Evolutionary conservation across 371 early-diverging fungal species (phyloP), one percentile per base, ranked within the genome.

Genomic region (Mortierella sp.): DNA sequence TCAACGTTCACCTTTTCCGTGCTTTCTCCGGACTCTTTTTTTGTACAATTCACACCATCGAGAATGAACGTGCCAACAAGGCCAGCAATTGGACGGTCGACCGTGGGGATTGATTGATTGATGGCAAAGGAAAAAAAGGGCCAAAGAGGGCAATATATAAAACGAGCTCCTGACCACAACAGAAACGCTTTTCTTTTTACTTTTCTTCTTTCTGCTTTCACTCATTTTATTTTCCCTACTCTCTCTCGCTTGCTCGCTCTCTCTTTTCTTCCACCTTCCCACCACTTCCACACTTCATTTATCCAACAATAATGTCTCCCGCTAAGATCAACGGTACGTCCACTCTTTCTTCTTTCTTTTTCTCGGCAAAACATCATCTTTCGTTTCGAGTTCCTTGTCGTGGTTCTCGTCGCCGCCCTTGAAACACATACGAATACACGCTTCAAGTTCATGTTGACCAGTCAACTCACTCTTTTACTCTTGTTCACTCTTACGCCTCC

Each of bases 271-370:
- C 6, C 72, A 26, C 75, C 38, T 57, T 38, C 65, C 68, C 65
- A 65, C 24, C 74, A 13, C 45, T 28, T 34, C 34, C 76, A 26
- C 74, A 31, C 63, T 71, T 47, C 50, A 34, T 72, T 6, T 21
- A 50, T 16, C 77, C 38, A 68, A 24, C 31, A 60, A 74, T 31
- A 73, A 80, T 80, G 77, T 45, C 68, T 70, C 73, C 80, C 80
- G 77, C 55, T 78, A 84, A 86, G 78, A 86, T 86, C 80, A 80
- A 80, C 76, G 87, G 87, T 86, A 78, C 70, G 86, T 79, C 21
- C 28, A n/a, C 52, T 13, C 42, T 24, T 28, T 55, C 58, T 48
- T 13, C 31, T 31, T 14, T 38, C 10, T 28, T 10, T 10, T 47
- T 19, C 52, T 73, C 38, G 28, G 34, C 63, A 21, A n/a, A 26